Base-by-base conservation (phyloP, 139 green algal species). In the Chlamydomonas sphaeroides region DNA sequence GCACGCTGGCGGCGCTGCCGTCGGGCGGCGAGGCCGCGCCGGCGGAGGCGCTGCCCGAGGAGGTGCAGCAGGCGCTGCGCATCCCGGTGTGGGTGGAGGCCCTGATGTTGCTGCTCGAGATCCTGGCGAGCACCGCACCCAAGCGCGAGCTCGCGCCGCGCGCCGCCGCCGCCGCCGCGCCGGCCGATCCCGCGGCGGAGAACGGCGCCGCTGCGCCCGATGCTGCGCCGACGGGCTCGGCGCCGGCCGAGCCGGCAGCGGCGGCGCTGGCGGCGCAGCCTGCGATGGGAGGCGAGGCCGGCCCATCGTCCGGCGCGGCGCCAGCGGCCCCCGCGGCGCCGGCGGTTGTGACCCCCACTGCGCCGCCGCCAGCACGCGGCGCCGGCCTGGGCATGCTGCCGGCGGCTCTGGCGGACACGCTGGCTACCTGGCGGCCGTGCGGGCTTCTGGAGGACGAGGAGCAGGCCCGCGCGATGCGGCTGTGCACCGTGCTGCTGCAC, bases 51-150 rank as follows among this genome's bases (percentile, higher is more conserved):
- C 45, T 57, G 20, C 51, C 71, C 1, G 65, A 59, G 61, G 61
- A 82, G 11, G 39, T 78, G 59, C 23, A 65, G 5, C 36, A 38
- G 21, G 57, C 35, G 14, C 49, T 91, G 25, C 76, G 85, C 25
- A 83, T 97, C 48, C 95, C 95, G 2, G 88, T 92, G 68, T 98
- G 95, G 95, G 88, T 96, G 35, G 92, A 96, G 65, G 91, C 91
- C 0, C 48, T 95, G 74, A 83, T 98, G 74, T 81, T 98, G 62
- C 61, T 94, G 38, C 81, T 98, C n/a, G 91, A 96, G 69, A 74
- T 88, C 4, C 65, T 97, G 41, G 75, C 83, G 10, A 88, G 78
- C 59, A 91, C 87, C 5, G 65, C 72, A 28, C 82, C 78, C 51
- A 42, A 53, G 2, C 59, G 26, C 39, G 79, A 78, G 25, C 41